Base-by-base conservation (phyloP, 768 basidiomycete genomes). In the Agrocybe pediades region DNA sequence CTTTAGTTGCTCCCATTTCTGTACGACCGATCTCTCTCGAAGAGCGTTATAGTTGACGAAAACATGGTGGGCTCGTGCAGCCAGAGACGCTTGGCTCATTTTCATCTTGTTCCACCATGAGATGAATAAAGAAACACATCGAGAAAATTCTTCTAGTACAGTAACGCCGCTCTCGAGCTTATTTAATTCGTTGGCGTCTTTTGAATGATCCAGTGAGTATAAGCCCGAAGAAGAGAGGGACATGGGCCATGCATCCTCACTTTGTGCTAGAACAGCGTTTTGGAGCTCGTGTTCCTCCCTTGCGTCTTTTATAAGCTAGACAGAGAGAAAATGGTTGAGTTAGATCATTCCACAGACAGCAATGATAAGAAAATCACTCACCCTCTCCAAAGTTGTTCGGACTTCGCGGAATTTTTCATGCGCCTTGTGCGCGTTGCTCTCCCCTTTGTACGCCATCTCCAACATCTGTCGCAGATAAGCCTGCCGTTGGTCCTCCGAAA, bases 401-500 rank as follows among this genome's bases (percentile, higher is more conserved):
- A 59, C 54, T 29, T 50, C 48, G 40, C 54, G 42, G 29, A 59
- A 59, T 16, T 40, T n/a, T 7, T 49, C 20, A 7, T 26, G 26
- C 6, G 58, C 54, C 5, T 39, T 23, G 7, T 40, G 36, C 9
- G 58, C 54, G 27, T 55, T 53, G 23, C 47, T 8, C 11, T 55
- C 41, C 3, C 51, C 54, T 20, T 30, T 25, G 15, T 24, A 16
- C 8, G 58, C 58, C 6, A 56, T 41, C 9, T 53, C 51, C 21
- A 53, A 15, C 54, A 53, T 59, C 3, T 29, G 48, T n/a, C 30
- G 8, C n/a, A 59, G 46, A 42, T 56, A 52, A 17, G 72, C 64
- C 68, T 69, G 64, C 58, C 71, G 71, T 8, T 49, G 48, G 6
- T 70, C 63, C 68, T 69, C 65, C 59, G 69, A 70, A 9, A 41